Evolutionary conservation across 2,329 filamentous ascomycete genomes (phyloP).

Genomic region (Trichoderma koningii): DNA sequence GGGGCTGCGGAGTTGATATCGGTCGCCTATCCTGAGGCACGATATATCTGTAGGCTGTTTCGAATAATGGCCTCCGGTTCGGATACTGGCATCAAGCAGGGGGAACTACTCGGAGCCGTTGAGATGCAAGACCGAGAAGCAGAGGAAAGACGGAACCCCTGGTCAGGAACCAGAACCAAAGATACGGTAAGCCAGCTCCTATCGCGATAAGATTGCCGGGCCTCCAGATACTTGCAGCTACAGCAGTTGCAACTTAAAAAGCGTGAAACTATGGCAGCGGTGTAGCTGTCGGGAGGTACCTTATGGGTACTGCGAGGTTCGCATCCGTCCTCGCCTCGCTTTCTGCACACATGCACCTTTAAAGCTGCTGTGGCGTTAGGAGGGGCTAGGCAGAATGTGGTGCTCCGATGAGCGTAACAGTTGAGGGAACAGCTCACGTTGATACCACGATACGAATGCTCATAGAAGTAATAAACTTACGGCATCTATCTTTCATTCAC

Average conservation of each 20-base stretch:
- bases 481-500: not conserved
- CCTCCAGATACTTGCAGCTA: not conserved
- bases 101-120: slow-evolving; percentile 5
- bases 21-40: not conserved
- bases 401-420: not conserved
- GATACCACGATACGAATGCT: not conserved
- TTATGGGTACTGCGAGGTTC: not conserved
- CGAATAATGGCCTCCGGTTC: not conserved
- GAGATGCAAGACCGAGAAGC: not conserved
- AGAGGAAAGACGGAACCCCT: slow-evolving; percentile 8
- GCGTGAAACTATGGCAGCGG: not conserved
- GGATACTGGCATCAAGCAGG: not conserved
- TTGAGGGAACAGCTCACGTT: not conserved
- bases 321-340: not conserved
- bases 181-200: slow-evolving; percentile 24
- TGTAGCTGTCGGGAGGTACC: not conserved
- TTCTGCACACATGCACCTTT: slow-evolving; percentile 1
- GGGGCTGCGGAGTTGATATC: not conserved
- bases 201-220: slow-evolving; percentile 21
- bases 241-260: not conserved
- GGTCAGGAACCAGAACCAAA: slow-evolving; percentile 10
- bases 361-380: not conserved
- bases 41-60: not conserved
- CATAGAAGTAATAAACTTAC: not conserved
- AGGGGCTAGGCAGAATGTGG: not conserved